Percentiles rank a stretch among this genome's conserved stretches.
Conservation (phyloP, 139 green algal species). For the Micractinium sp. region DNA sequence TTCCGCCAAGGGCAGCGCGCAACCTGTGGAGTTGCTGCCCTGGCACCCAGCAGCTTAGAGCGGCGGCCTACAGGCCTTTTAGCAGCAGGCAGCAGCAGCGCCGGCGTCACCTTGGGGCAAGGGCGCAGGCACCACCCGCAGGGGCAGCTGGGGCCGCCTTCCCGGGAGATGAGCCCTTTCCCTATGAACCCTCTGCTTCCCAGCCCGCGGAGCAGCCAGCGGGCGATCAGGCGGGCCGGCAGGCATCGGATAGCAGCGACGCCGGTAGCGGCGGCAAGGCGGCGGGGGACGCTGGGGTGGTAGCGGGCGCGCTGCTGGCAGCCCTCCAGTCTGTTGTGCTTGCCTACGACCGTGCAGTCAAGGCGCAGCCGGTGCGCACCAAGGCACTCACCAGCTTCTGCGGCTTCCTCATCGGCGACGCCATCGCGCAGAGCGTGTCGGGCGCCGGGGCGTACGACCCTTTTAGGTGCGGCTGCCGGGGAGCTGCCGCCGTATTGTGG, state of each 20-base stretch:
- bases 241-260: not conserved
- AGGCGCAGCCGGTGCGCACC: conserved; percentile 55
- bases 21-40: too few species aligned
- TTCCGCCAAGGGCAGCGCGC: too few species aligned
- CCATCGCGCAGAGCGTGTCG: conserved; percentile 63
- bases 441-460: conserved; percentile 43
- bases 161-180: not conserved
- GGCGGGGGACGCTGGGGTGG: not conserved
- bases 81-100: not conserved
- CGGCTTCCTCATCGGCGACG: conserved; percentile 74
- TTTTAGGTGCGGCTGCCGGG: not conserved
- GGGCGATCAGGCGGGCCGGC: not conserved
- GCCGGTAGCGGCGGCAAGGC: not conserved
- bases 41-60: too few species aligned
- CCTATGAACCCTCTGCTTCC: not conserved
- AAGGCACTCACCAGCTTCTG: conserved; percentile 55
- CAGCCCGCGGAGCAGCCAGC: not conserved
- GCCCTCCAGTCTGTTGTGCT: not conserved
- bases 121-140: not conserved
- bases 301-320: not conserved
- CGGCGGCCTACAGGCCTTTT: too few species aligned
- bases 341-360: conserved; percentile 50
- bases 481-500: not conserved
- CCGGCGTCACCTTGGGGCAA: not conserved
- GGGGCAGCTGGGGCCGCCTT: not conserved